A percentile compares a stretch with the other conserved stretches of the same genome.
These are phyloP conservation scores for Echium plantagineum DNA, from an alignment of 257 asterid genomes.

Conservation along the genomic window DNA sequence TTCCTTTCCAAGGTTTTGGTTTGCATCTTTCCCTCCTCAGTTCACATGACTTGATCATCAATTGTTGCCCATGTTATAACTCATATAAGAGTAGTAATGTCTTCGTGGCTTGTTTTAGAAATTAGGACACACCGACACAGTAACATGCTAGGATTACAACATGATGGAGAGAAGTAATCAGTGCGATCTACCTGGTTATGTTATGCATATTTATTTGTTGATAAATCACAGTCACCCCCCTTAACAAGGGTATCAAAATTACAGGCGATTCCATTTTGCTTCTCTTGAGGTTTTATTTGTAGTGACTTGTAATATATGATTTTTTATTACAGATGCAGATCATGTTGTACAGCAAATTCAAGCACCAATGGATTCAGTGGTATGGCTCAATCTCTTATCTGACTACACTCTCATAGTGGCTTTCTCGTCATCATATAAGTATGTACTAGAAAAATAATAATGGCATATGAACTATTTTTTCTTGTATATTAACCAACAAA, in stretches of 20 bases:
- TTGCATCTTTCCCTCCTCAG: neutral
- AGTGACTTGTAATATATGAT: conserved; percentile 59
- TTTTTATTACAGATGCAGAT: conserved; percentile 39
- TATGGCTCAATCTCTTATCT: conserved; percentile 18
- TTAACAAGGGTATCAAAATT: neutral
- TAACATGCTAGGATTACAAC: neutral
- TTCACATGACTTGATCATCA: neutral
- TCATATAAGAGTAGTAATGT: neutral
- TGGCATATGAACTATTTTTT: neutral
- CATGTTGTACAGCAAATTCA: conserved; percentile 29
- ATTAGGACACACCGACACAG: neutral
- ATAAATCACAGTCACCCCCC: neutral
- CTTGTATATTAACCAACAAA: neutral
- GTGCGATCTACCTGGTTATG: neutral
- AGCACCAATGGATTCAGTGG: conserved; percentile 42
- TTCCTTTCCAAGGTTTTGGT: neutral
- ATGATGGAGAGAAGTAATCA: neutral
- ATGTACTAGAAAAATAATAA: too few species aligned
- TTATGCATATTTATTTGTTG: too few species aligned
- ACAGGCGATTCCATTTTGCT: neutral
- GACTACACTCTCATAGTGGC: too few species aligned
- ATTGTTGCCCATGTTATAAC: neutral
- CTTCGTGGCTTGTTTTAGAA: neutral
- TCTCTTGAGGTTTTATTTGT: neutral
- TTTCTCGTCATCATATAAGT: too few species aligned